Evolutionary conservation across 306 rosid species (phyloP).

Genomic region (apple (Malus domestica)): DNA sequence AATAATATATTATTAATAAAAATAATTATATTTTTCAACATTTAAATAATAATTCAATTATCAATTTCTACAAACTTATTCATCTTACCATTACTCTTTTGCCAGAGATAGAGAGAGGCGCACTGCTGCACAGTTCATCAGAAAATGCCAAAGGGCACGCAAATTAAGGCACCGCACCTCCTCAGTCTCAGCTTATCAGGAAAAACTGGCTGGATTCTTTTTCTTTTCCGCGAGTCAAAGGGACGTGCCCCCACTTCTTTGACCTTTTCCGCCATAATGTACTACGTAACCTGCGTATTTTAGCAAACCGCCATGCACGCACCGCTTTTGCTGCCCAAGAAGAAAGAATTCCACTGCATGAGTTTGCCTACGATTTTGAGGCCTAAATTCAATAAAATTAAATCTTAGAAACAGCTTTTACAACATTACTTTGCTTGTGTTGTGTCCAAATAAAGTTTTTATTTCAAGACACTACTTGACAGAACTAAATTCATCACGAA

Average conservation of each 20-base stretch:
- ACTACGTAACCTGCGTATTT: not conserved
- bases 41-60: too few species aligned
- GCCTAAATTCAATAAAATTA: too few species aligned
- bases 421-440: too few species aligned
- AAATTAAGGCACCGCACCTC: constrained; percentile 31
- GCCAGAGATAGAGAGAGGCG: not conserved
- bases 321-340: not conserved
- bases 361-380: too few species aligned
- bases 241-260: constrained; percentile 7
- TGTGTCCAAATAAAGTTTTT: too few species aligned
- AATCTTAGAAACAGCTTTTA: not conserved
- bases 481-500: too few species aligned
- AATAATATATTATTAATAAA: too few species aligned
- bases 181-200: not conserved
- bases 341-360: too few species aligned
- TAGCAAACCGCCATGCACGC: not conserved
- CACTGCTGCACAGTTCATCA: not conserved
- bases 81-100: too few species aligned
- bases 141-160: constrained; percentile 41
- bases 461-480: too few species aligned
- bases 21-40: accelerated
- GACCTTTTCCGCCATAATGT: not conserved
- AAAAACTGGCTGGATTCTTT: constrained; percentile 7
- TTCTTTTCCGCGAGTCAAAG: constrained; percentile 31
- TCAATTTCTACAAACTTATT: too few species aligned